phyloP scores from a whole-genome alignment of 2,329 filamentous ascomycete species.

The Thyridium curvatum region DNA sequence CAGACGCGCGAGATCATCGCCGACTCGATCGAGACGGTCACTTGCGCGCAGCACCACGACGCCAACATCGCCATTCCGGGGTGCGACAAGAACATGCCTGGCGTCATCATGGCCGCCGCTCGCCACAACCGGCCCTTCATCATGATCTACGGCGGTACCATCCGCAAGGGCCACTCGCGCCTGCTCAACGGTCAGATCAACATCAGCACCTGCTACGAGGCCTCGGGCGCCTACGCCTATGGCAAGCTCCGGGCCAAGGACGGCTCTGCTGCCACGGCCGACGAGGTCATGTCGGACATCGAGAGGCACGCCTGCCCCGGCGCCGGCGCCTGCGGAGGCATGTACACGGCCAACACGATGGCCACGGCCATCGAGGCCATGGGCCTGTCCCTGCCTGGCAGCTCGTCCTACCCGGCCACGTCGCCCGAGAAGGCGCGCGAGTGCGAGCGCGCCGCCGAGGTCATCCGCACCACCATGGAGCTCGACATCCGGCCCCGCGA shows the following conservation, averaged over 20 bases:
- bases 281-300: constrained; percentile 79
- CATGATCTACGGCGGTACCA: constrained; percentile 94
- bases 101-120: constrained; percentile 83
- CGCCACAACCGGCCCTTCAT: constrained; percentile 87
- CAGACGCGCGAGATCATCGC: constrained; percentile 90
- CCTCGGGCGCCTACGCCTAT: constrained; percentile 75
- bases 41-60: constrained; percentile 86
- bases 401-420: constrained; percentile 74
- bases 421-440: constrained; percentile 82
- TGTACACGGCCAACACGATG: constrained; percentile 96
- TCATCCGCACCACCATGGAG: constrained; percentile 74
- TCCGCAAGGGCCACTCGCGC: constrained; percentile 76
- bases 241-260: constrained; percentile 64
- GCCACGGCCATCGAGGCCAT: constrained; percentile 86
- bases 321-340: constrained; percentile 67
- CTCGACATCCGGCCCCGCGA: constrained; percentile 76
- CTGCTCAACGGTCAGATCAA: constrained; percentile 78
- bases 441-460: constrained; percentile 73
- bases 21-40: constrained; percentile 90
- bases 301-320: constrained; percentile 73
- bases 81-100: constrained; percentile 98
- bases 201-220: constrained; percentile 84
- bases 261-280: constrained; percentile 52
- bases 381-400: constrained; percentile 76
- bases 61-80: constrained; percentile 90